A percentile compares a stretch with the other conserved stretches of the same genome.
Conservation (phyloP, 192 early-diverging fungal species). For the Dispira simplex region DNA sequence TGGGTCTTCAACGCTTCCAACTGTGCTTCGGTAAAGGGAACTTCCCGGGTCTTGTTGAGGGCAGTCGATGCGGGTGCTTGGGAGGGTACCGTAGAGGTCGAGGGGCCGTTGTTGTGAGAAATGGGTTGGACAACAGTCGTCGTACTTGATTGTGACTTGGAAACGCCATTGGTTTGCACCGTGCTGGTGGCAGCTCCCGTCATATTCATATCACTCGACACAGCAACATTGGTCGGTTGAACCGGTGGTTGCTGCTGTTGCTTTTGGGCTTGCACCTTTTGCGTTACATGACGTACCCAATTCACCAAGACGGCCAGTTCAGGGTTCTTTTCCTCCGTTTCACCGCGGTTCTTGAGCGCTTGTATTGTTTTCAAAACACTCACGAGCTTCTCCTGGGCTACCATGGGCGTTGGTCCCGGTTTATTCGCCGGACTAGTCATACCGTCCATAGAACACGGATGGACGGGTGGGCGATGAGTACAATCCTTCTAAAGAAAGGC, state of each 20-base stretch:
- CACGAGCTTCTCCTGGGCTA: constrained; percentile 15
- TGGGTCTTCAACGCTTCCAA: constrained; percentile 56
- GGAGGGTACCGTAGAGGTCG: not conserved
- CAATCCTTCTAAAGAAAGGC: too few species aligned
- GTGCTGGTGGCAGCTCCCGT: not conserved
- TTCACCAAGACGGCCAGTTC: constrained; percentile 56
- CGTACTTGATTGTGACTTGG: constrained; percentile 11
- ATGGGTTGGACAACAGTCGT: not conserved
- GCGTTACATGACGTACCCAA: constrained; percentile 27
- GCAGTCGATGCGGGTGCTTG: constrained; percentile 4
- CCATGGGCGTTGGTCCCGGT: not conserved
- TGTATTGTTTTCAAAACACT: constrained; percentile 23
- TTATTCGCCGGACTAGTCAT: too few species aligned
- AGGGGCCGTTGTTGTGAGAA: constrained; percentile 7
- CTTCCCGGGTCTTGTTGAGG: not conserved
- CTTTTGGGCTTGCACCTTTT: constrained; percentile 24
- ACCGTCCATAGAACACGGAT: too few species aligned
- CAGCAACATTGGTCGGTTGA: not conserved
- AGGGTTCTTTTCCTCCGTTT: constrained; percentile 59
- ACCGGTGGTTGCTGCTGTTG: constrained; percentile 18
- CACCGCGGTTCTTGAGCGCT: constrained; percentile 41
- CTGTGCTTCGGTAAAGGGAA: constrained; percentile 41
- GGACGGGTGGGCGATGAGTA: too few species aligned
- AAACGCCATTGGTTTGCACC: not conserved
- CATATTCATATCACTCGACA: too few species aligned